A percentile compares a stretch with the other conserved stretches of the same genome.
Evolutionary conservation across 139 green algal genomes (phyloP).

Genomic region (Bryopsis sp.): DNA sequence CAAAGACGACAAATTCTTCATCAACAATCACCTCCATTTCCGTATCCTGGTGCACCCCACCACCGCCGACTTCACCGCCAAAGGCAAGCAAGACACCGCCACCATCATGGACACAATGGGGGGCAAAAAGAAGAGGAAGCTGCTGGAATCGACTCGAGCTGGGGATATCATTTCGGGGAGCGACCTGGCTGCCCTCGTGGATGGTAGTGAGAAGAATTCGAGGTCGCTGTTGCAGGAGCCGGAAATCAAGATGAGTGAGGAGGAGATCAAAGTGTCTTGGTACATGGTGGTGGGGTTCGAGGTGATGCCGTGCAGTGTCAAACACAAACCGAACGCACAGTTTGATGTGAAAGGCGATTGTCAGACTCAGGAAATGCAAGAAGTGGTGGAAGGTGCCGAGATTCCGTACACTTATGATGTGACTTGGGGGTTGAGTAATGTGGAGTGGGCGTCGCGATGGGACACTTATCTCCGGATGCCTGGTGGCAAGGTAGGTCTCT

Average conservation of each 20-base stretch:
- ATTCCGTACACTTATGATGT: slow-evolving; percentile 88
- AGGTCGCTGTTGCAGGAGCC: not conserved
- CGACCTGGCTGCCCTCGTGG: slow-evolving; percentile 9
- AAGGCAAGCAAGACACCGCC: not conserved
- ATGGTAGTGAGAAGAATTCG: not conserved
- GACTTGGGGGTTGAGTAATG: slow-evolving; percentile 71
- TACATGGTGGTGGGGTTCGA: slow-evolving; percentile 90
- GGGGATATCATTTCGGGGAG: not conserved
- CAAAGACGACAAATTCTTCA: slow-evolving; percentile 57
- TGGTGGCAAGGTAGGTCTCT: slow-evolving; percentile 51
- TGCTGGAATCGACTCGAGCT: slow-evolving; percentile 7
- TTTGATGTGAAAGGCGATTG: not conserved
- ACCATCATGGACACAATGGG: not conserved
- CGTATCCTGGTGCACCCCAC: slow-evolving; percentile 84
- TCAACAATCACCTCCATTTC: slow-evolving; percentile 95
- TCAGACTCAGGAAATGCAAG: slow-evolving; percentile 26
- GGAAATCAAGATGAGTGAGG: not conserved
- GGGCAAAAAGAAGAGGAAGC: slow-evolving; percentile 1
- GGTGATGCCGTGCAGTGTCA: slow-evolving; percentile 77
- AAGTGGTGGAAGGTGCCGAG: slow-evolving; percentile 61
- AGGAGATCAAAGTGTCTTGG: slow-evolving; percentile 22
- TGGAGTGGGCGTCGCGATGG: slow-evolving; percentile 86
- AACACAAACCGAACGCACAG: slow-evolving; percentile 38
- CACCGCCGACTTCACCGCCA: slow-evolving; percentile 52
- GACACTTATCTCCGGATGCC: slow-evolving; percentile 94